phyloP scores from a whole-genome alignment of 1,284 basidiomycete genomes.

The Pisolithus thermaeus region DNA sequence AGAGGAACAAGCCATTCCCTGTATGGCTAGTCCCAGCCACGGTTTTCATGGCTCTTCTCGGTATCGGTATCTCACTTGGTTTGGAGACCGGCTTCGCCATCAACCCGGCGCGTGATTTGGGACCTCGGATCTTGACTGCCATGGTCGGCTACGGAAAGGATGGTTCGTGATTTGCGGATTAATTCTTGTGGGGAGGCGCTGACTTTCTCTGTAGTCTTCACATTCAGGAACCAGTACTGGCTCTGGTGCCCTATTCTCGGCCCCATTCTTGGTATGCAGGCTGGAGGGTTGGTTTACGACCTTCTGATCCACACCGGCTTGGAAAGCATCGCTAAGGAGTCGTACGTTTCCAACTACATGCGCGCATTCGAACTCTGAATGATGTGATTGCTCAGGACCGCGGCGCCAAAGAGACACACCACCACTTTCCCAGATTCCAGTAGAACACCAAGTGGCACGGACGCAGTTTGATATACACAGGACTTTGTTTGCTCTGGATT shows the following conservation, averaged over 20 bases:
- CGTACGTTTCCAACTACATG: slow-evolving; percentile 32
- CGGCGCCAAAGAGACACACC: too few species aligned
- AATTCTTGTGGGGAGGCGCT: not conserved
- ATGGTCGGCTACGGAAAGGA: slow-evolving; percentile 54
- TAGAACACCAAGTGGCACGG: too few species aligned
- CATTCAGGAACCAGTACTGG: slow-evolving; percentile 64
- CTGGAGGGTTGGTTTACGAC: slow-evolving; percentile 51
- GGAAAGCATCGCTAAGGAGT: slow-evolving; percentile 49
- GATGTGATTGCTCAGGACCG: not conserved
- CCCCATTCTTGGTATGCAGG: slow-evolving; percentile 50
- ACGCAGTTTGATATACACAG: too few species aligned
- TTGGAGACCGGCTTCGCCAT: slow-evolving; percentile 59
- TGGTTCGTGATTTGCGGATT: slow-evolving; percentile 22
- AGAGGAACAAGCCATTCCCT: slow-evolving; percentile 42
- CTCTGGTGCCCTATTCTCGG: slow-evolving; percentile 65
- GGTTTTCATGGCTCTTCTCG: slow-evolving; percentile 51
- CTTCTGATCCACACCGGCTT: slow-evolving; percentile 45
- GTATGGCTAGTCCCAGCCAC: slow-evolving; percentile 47
- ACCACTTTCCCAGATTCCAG: too few species aligned
- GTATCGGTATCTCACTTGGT: slow-evolving; percentile 48
- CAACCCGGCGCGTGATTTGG: slow-evolving; percentile 62
- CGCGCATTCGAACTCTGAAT: too few species aligned
- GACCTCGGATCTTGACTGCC: slow-evolving; percentile 54
- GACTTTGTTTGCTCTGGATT: too few species aligned
- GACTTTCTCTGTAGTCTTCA: slow-evolving; percentile 32